Evolutionary conservation across 371 early-diverging fungal genomes (phyloP), one percentile per base, ranked within the genome.

Genomic region (Sporodiniella umbellata): DNA sequence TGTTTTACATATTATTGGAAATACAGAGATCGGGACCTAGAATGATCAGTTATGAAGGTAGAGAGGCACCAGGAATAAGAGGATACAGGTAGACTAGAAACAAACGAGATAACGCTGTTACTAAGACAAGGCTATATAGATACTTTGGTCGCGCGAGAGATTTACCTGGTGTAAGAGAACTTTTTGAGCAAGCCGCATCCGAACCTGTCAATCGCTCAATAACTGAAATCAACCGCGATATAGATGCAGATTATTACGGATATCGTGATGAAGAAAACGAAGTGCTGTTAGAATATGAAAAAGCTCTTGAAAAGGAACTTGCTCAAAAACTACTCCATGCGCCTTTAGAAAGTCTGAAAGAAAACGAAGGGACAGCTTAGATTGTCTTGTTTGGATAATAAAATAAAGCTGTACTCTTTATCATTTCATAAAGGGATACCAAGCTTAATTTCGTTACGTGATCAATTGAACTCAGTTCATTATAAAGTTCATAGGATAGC

Each of bases 71-170:
- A 1, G 96, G 96, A 0, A 87, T 80, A 45, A 72, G 90, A 48
- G 97, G 96, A 60, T 97, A 96, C 82, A 92, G 87, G 88, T 94
- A 73, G 63, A 44, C 15, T 45, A 19, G n/a, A 7, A 21, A 28
- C 25, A n/a, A 39, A 18, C 40, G 19, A 7, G 8, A 30, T 10
- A 23, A 17, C 22, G 11, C 12, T n/a, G 17, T 52, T 38, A 17
- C 39, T 21, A 4, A 39, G 38, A 1, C 30, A 45, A 25, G n/a
- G 33, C 33, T 24, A 8, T 48, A 1, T 53, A 85, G 87, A 66
- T 93, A 96, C 62, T 98, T 95, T 84, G 97, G 98, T n/a, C 88
- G 96, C 40, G 97, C 98, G 44, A 90, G 85, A 60, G 94, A 96
- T 49, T 77, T 98, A 47, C 96, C 96, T 0, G 97, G 95, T 15